phyloP scores from a whole-genome alignment of 352 stramenopile species.

The Globisporangium lucens region DNA sequence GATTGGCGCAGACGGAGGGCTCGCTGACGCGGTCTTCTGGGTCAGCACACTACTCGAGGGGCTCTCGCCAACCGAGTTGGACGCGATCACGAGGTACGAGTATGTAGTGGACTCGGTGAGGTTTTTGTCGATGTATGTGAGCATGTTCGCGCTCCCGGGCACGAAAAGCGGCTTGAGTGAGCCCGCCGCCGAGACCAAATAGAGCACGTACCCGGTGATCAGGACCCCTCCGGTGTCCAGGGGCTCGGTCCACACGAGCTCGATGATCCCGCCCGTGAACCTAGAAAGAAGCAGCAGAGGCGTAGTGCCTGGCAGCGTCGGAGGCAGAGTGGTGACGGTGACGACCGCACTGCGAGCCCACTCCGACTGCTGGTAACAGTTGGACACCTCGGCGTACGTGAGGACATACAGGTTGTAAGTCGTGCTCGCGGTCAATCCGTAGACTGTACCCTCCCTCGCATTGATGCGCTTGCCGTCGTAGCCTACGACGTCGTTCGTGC shows the following conservation, averaged over 20 bases:
- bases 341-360: constrained; percentile 23
- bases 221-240: constrained; percentile 31
- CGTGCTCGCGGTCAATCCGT: constrained; percentile 25
- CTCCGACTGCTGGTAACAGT: constrained; percentile 23
- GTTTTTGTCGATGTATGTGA: constrained; percentile 40
- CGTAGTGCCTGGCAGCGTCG: constrained; percentile 23
- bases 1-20: constrained; percentile 40
- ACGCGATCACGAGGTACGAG: constrained; percentile 38
- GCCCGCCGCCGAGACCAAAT: constrained; percentile 17
- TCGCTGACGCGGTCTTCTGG: constrained; percentile 36
- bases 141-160: constrained; percentile 16
- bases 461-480: constrained; percentile 44
- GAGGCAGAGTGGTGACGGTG: constrained; percentile 11
- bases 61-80: constrained; percentile 39
- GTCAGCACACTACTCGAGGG: constrained; percentile 26
- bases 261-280: constrained; percentile 36
- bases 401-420: constrained; percentile 35
- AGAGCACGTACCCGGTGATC: constrained; percentile 30
- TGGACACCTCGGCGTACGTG: constrained; percentile 33
- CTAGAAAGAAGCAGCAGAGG: constrained; percentile 23
- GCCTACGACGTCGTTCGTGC: constrained; percentile 19
- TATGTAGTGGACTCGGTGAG: constrained; percentile 50
- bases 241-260: constrained; percentile 30
- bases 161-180: constrained; percentile 23
- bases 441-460: constrained; percentile 21